Conservation (phyloP, 2,329 filamentous ascomycete species). For the Cladosporium sp. region DNA sequence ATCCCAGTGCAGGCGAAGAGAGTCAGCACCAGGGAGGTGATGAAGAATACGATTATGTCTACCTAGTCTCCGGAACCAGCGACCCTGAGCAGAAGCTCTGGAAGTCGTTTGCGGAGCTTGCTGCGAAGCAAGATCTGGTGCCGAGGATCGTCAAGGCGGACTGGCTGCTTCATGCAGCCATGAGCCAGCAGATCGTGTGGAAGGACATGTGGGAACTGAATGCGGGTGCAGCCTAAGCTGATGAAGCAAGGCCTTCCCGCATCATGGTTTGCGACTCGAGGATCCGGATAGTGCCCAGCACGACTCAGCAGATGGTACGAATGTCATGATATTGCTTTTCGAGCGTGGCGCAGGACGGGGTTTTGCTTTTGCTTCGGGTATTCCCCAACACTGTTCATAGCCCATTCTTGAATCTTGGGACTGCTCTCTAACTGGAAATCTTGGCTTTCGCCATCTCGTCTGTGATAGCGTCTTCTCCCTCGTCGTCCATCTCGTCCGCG, state of each 20-base stretch:
- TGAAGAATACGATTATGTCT: conserved; percentile 59
- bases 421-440: conserved; percentile 41
- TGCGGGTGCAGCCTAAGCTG: background rate
- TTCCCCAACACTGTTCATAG: background rate
- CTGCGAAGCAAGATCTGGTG: conserved; percentile 70
- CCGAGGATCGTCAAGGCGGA: conserved; percentile 78
- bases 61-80: conserved; percentile 69
- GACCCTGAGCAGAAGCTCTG: conserved; percentile 69
- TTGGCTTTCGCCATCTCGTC: conserved; percentile 68
- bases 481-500: conserved; percentile 65
- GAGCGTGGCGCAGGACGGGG: conserved; percentile 11
- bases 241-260: background rate
- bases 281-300: background rate
- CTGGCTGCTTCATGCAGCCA: conserved; percentile 85
- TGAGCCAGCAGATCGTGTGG: conserved; percentile 69
- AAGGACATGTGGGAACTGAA: conserved; percentile 29
- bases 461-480: conserved; percentile 52
- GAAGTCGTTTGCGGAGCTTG: conserved; percentile 76
- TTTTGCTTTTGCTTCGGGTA: conserved; percentile 4
- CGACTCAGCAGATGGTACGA: background rate
- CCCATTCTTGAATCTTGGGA: background rate
- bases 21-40: conserved; percentile 46
- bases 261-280: background rate
- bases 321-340: conserved; percentile 7
- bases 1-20: conserved; percentile 55